These are phyloP conservation scores for Raphanus sativus DNA, from an alignment of 345 rosid genomes.

Conservation along the genomic window DNA sequence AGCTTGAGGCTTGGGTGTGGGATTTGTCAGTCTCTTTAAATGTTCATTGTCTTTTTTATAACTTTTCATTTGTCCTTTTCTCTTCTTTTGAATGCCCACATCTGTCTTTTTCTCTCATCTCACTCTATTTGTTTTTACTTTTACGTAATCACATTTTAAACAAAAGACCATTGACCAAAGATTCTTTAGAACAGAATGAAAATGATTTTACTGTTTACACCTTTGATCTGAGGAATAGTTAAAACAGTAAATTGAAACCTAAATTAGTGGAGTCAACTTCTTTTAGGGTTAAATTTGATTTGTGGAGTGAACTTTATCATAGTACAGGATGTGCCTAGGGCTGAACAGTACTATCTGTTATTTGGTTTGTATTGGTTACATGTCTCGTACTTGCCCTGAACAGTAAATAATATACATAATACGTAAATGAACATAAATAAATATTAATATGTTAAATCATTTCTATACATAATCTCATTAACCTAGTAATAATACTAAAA, in stretches of 20 bases:
- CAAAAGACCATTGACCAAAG: constrained; percentile 33
- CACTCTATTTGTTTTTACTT: constrained; percentile 33
- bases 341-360: no score
- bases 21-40: constrained; percentile 29
- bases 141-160: constrained; percentile 12
- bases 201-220: constrained; percentile 1
- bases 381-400: no score
- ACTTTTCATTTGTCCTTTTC: constrained; percentile 27
- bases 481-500: no score
- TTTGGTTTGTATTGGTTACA: no score
- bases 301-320: no score
- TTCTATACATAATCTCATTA: no score
- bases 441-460: no score
- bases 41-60: constrained; percentile 32
- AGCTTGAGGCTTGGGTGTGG: constrained; percentile 26
- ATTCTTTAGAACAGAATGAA: not conserved
- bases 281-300: no score
- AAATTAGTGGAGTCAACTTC: not conserved
- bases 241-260: not conserved
- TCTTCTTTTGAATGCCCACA: constrained; percentile 14
- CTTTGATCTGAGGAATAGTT: not conserved
- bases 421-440: no score
- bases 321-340: no score
- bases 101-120: constrained; percentile 21
- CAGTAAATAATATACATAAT: no score